These are phyloP conservation scores for Glycine soja DNA, from an alignment of 306 rosid genomes.

Conservation along the genomic window DNA sequence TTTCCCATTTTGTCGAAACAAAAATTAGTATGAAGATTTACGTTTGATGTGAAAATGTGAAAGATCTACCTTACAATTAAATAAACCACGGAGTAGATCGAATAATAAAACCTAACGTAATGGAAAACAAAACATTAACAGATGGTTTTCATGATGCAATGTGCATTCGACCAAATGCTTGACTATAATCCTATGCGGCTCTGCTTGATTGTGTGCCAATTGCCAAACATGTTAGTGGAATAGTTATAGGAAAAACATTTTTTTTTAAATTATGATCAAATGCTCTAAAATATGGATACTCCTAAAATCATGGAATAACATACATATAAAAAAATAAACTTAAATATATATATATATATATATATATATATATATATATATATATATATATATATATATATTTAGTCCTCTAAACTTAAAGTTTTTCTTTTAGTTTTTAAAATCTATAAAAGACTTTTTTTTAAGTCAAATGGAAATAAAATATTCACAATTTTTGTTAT, in stretches of 20 bases:
- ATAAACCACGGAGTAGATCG: neutral
- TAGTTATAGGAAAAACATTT: neutral
- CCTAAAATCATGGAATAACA: too few species aligned
- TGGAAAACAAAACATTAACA: neutral
- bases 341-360: too few species aligned
- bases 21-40: constrained; percentile 2
- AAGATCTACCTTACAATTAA: neutral
- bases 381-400: too few species aligned
- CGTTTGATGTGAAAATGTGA: constrained; percentile 19
- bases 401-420: too few species aligned
- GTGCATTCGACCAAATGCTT: constrained; percentile 42
- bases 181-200: neutral
- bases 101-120: neutral
- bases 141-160: neutral
- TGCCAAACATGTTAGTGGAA: constrained; percentile 11
- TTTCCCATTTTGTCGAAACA: constrained; percentile 10
- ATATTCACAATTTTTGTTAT: too few species aligned
- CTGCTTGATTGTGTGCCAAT: neutral
- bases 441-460: too few species aligned
- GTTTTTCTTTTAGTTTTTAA: too few species aligned
- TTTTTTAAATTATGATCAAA: neutral
- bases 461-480: too few species aligned
- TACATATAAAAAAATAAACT: too few species aligned
- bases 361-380: too few species aligned
- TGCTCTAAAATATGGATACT: neutral